Evolutionary conservation across 2,329 filamentous ascomycete species (phyloP).

Genomic region (Domatiomyces globalis): DNA sequence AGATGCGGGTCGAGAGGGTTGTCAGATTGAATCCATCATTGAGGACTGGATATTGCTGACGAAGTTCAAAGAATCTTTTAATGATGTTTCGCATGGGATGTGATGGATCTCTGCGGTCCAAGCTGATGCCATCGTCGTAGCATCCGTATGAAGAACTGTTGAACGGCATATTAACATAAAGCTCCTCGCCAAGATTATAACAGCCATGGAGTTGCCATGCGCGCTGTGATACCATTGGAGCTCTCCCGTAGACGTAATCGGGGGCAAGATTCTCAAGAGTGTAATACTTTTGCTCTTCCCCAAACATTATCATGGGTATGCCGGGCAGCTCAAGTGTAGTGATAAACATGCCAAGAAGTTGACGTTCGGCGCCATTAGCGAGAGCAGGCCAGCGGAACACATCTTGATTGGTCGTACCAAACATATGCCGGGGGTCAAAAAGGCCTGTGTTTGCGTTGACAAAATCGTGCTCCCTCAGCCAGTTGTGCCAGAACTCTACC

Average conservation of each 20-base stretch:
- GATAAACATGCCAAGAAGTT: slow-evolving; percentile 38
- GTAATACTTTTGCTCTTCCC: slow-evolving; percentile 44
- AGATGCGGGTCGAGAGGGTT: slow-evolving; percentile 35
- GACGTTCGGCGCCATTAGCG: slow-evolving; percentile 35
- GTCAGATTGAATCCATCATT: slow-evolving; percentile 36
- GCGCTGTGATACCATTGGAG: slow-evolving; percentile 35
- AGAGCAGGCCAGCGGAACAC: slow-evolving; percentile 42
- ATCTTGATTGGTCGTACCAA: slow-evolving; percentile 42
- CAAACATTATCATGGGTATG: slow-evolving; percentile 38
- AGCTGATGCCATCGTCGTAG: slow-evolving; percentile 35
- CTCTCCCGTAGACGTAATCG: slow-evolving; percentile 41
- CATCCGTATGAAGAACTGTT: slow-evolving; percentile 35
- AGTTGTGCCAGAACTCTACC: slow-evolving; percentile 31
- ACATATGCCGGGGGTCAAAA: slow-evolving; percentile 43
- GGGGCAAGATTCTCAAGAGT: slow-evolving; percentile 40
- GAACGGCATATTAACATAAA: slow-evolving; percentile 37
- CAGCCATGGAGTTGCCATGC: slow-evolving; percentile 46
- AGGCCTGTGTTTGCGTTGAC: slow-evolving; percentile 37
- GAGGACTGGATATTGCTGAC: slow-evolving; percentile 35
- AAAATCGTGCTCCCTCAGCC: slow-evolving; percentile 37
- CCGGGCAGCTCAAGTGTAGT: slow-evolving; percentile 38
- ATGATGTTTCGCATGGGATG: slow-evolving; percentile 38
- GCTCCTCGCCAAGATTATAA: slow-evolving; percentile 35
- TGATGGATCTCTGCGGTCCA: slow-evolving; percentile 41
- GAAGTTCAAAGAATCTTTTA: slow-evolving; percentile 39